Conservation (phyloP, 176 grass and related monocot species). For the Ampelocalamus luodianensis region DNA sequence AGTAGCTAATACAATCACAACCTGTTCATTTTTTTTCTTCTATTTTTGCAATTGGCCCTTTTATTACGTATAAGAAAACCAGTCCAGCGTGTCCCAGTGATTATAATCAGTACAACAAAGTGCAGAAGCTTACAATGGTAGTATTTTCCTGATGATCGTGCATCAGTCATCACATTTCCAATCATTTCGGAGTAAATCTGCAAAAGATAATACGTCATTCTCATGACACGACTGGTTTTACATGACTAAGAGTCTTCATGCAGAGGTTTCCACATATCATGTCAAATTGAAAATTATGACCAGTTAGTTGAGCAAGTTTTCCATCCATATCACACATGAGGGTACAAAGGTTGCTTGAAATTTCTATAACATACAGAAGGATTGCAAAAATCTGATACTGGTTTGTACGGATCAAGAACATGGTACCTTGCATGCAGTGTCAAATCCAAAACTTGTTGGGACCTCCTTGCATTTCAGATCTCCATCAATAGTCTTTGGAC, state of each 20-base stretch:
- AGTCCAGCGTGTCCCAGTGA: background rate
- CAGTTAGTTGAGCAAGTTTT: background rate
- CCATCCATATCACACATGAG: background rate
- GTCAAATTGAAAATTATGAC: background rate
- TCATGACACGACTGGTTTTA: background rate
- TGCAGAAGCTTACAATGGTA: constrained; percentile 85
- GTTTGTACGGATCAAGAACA: constrained; percentile 24
- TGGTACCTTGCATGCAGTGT: constrained; percentile 91
- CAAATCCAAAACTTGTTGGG: constrained; percentile 97
- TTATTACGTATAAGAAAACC: background rate
- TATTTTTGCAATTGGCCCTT: background rate
- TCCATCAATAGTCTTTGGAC: constrained; percentile 97
- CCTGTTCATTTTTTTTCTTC: background rate
- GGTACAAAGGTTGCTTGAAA: background rate
- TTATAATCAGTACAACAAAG: background rate
- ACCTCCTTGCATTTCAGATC: constrained; percentile 98
- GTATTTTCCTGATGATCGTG: constrained; percentile 93
- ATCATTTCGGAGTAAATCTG: constrained; percentile 99
- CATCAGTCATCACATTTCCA: constrained; percentile 99
- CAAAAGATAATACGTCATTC: constrained; percentile 27
- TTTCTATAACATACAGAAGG: background rate
- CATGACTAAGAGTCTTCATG: background rate
- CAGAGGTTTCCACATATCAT: background rate
- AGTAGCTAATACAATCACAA: background rate
- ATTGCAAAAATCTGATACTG: background rate